Evolutionary conservation across 371 early-diverging fungal species (phyloP), one percentile per base, ranked within the genome.

Genomic region (Dichotomocladium elegans): DNA sequence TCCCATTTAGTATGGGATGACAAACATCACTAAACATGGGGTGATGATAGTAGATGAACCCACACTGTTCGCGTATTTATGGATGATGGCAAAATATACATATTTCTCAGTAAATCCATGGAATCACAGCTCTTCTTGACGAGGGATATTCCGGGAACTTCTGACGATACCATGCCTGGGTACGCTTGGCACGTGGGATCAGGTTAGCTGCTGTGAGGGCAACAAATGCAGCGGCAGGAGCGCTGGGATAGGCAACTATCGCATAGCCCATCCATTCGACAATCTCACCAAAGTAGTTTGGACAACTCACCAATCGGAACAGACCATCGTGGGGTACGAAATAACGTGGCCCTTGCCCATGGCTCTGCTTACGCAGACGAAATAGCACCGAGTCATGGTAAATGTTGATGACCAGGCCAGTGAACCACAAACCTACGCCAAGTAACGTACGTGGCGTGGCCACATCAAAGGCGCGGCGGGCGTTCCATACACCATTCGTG

Each of bases 191-290:
- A 14, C 89, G 66, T 4, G 89, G 87, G 14, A 77, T 47, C 21
- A 88, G 62, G 59, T 86, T 86, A n/a, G 75, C 72, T 3, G 63
- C 48, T 0, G 83, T 85, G 2, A 66, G 47, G 0, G 69, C 27
- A 11, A 59, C 72, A 70, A 88, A 88, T 3, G 75, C 41, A 51
- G 71, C 53, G 2, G 82, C 86, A 10, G 88, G 82, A 5, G 58
- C 12, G 27, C 66, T 71, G 6, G 63, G 60, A 25, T 49, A 65
- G 1, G 81, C 58, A 14, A 74, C 72, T 1, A 87, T 22, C 1
- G 82, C 77, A 63, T 57, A 86, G 1, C 89, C 89, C 1, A 50
- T 48, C 89, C 89, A 88, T 58, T 88, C 87, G 0, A 85, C 46
- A 0, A 64, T 27, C 49, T 88, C 89, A 43, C 79, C 68, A 19